Conservation (phyloP, 306 rosid genomes). For the Quercus bicolor region DNA sequence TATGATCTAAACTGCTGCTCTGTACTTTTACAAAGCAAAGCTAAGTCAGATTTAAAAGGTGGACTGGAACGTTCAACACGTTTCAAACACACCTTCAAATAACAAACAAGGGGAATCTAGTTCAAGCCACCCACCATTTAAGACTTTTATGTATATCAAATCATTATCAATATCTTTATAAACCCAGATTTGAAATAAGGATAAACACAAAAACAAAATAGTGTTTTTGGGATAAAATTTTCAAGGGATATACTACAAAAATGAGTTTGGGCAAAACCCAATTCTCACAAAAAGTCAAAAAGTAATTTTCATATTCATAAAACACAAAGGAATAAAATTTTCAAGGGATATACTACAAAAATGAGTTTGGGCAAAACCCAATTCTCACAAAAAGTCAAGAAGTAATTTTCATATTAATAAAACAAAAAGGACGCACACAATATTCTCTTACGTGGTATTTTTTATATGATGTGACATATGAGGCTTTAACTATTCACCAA, state of each 20-base stretch:
- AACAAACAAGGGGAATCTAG: slow-evolving; percentile 24
- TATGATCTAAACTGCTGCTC: not conserved
- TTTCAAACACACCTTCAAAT: slow-evolving; percentile 17
- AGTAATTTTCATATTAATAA: too few species aligned
- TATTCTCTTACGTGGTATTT: too few species aligned
- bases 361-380: not conserved
- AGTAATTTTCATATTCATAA: too few species aligned
- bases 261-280: not conserved
- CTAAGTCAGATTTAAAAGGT: slow-evolving; percentile 25
- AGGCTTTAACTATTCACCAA: not conserved
- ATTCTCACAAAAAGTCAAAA: not conserved
- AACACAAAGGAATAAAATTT: too few species aligned
- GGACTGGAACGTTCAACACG: slow-evolving; percentile 25
- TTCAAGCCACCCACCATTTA: not conserved
- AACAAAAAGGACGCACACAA: too few species aligned
- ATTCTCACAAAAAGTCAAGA: not conserved
- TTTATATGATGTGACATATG: not conserved
- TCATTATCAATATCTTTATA: too few species aligned
- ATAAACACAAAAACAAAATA: too few species aligned
- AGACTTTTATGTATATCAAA: too few species aligned
- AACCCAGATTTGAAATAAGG: too few species aligned
- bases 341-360: too few species aligned
- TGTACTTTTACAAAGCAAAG: slow-evolving; percentile 22
- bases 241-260: too few species aligned
- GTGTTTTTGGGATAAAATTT: too few species aligned